phyloP scores from a whole-genome alignment of 2,329 filamentous ascomycete species.

The Trichoderma harzianum region DNA sequence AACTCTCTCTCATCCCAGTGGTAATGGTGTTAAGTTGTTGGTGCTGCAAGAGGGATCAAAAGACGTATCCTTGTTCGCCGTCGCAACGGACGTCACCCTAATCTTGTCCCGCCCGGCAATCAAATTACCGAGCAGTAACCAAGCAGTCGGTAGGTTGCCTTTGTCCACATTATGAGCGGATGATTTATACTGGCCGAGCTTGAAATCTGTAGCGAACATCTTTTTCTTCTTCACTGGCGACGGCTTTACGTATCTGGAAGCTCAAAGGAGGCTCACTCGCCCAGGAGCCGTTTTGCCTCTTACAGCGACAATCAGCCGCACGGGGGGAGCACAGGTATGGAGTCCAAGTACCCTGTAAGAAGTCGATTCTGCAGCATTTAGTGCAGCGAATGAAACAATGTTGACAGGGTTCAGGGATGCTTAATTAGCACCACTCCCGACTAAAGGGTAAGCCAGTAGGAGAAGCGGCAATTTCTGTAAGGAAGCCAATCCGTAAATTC shows the following conservation, averaged over 20 bases:
- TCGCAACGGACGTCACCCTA: constrained; percentile 7
- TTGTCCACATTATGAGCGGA: neutral
- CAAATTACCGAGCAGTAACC: neutral
- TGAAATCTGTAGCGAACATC: neutral
- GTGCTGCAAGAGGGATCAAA: neutral
- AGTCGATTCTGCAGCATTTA: constrained; percentile 3
- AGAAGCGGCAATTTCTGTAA: neutral
- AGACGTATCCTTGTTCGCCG: neutral
- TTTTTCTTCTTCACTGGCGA: neutral
- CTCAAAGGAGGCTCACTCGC: neutral
- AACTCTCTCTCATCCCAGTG: neutral
- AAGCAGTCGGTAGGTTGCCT: neutral
- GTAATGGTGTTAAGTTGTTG: neutral
- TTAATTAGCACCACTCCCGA: neutral
- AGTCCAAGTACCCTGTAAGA: neutral
- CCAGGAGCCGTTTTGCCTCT: neutral
- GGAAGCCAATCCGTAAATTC: neutral
- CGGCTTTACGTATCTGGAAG: neutral
- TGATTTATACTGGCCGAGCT: neutral
- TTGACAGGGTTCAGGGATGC: constrained; percentile 13
- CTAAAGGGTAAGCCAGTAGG: neutral
- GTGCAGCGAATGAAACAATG: constrained; percentile 1
- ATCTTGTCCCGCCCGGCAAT: constrained; percentile 2
- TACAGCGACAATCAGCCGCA: neutral
- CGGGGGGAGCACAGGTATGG: neutral